Percentiles rank a stretch among this genome's conserved stretches.
Conservation (phyloP, 2,329 filamentous ascomycete species). For the Nannizziopsis arthrosporioides region DNA sequence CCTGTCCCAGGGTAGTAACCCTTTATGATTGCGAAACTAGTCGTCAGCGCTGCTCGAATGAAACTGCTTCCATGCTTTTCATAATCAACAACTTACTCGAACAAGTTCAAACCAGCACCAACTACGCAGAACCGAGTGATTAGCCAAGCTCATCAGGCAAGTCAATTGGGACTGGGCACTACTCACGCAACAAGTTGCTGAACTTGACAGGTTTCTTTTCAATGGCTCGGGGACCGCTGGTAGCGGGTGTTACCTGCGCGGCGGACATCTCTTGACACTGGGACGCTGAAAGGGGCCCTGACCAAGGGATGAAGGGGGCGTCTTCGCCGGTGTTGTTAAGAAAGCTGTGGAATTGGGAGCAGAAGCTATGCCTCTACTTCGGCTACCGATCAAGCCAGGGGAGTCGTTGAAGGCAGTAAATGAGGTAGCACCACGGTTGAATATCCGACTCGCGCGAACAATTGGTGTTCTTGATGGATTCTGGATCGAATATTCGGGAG, state of each 20-base stretch:
- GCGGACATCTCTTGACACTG: constrained; percentile 45
- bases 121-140: constrained; percentile 36
- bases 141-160: not conserved
- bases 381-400: not conserved
- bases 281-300: constrained; percentile 65
- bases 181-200: constrained; percentile 78
- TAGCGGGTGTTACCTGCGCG: constrained; percentile 17
- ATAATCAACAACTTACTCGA: constrained; percentile 49
- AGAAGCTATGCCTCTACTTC: constrained; percentile 7
- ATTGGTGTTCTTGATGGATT: too few species aligned
- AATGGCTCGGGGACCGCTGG: constrained; percentile 42
- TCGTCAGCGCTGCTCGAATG: not conserved
- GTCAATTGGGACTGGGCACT: not conserved
- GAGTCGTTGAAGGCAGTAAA: not conserved
- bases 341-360: not conserved
- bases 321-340: constrained; percentile 9
- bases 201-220: constrained; percentile 99
- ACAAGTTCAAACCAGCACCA: constrained; percentile 88
- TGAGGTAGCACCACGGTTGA: too few species aligned
- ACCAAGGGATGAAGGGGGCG: constrained; percentile 65
- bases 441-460: too few species aligned
- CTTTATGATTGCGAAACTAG: constrained; percentile 22
- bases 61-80: not conserved
- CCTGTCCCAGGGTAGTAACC: constrained; percentile 56
- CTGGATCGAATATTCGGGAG: too few species aligned